Percentiles rank a stretch among this genome's conserved stretches.
phyloP scores from a whole-genome alignment of 2,329 filamentous ascomycete species.

The Fusarium decemcellulare region DNA sequence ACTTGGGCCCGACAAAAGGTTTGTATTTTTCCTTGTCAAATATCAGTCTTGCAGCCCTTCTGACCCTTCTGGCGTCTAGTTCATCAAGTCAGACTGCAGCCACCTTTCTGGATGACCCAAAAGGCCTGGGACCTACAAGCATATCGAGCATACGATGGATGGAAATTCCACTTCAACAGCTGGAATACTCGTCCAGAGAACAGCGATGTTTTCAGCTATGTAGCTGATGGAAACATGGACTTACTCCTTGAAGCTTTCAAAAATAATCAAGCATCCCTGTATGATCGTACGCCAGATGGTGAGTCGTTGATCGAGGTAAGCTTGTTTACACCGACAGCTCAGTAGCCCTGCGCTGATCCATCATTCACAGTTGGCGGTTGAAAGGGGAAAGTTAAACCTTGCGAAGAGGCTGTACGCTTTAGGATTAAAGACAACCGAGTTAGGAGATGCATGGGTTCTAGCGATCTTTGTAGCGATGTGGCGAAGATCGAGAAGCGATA shows the following conservation, averaged over 20 bases:
- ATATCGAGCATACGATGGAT: constrained; percentile 10
- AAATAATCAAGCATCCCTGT: constrained; percentile 9
- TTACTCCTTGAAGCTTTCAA: neutral
- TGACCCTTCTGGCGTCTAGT: constrained; percentile 1
- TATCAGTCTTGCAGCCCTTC: rapidly evolving
- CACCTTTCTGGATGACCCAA: constrained; percentile 2
- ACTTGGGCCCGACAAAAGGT: neutral
- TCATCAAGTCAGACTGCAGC: constrained; percentile 3
- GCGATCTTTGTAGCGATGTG: too few relatives aligned
- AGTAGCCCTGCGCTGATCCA: too few relatives aligned
- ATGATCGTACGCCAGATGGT: rapidly evolving
- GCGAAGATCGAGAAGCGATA: too few relatives aligned
- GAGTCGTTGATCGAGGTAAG: neutral
- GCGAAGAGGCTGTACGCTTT: too few relatives aligned
- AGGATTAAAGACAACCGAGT: too few relatives aligned
- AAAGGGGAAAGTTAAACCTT: too few relatives aligned
- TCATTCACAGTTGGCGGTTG: too few relatives aligned
- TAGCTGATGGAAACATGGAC: rapidly evolving
- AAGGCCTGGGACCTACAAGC: constrained; percentile 27
- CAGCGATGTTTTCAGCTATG: rapidly evolving
- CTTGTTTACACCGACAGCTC: rapidly evolving
- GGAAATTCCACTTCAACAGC: constrained; percentile 13
- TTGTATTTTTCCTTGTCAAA: neutral
- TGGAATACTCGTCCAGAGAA: neutral
- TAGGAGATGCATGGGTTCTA: too few relatives aligned